phyloP scores from a whole-genome alignment of 169 alveolate species.

The Perkinsus marinus region DNA sequence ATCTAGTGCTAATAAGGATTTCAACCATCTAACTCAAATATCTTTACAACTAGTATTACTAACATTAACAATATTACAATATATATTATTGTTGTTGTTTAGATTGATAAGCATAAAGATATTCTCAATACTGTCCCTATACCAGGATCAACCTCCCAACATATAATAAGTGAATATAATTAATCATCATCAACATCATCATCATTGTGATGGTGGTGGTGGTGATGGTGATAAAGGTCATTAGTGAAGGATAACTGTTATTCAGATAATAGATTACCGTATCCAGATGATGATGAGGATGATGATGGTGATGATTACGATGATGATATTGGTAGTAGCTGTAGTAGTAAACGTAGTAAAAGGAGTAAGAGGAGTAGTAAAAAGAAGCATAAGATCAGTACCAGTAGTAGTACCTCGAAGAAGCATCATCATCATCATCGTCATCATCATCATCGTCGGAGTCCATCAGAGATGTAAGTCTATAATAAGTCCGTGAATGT shows the following conservation, averaged over 20 bases:
- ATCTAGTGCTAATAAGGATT: not conserved
- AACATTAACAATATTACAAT: not conserved
- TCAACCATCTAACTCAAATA: not conserved
- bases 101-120: not conserved
- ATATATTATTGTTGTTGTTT: not conserved
- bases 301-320: not conserved
- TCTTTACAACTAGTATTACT: not conserved
- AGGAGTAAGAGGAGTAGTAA: not conserved
- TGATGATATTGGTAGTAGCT: not conserved
- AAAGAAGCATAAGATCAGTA: not conserved
- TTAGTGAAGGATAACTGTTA: too few species aligned
- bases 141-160: not conserved
- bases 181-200: not conserved
- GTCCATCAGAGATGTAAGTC: not conserved
- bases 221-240: not conserved
- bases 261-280: not conserved
- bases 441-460: not conserved
- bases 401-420: not conserved
- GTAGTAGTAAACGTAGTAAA: not conserved
- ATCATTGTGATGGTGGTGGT: not conserved
- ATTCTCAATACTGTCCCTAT: not conserved
- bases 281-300: not conserved
- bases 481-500: not conserved
- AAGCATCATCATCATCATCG: not conserved
- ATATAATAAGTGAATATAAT: not conserved